Evolutionary conservation across 2,329 filamentous ascomycete species (phyloP), one percentile per base, ranked within the genome.

Genomic region (Aaosphaeria arxii): DNA sequence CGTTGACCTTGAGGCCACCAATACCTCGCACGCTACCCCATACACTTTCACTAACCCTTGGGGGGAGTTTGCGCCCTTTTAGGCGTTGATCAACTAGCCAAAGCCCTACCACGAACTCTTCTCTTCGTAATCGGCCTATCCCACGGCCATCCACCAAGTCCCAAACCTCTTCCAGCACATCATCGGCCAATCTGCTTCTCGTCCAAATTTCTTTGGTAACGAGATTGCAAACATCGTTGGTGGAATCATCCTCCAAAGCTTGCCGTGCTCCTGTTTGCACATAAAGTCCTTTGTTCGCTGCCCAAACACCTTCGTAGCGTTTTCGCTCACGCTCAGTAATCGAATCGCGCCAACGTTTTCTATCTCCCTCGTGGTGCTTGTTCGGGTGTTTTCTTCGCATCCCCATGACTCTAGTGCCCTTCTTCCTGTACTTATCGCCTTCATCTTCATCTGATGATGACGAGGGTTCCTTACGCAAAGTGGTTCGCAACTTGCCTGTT

Each of bases 281-380:
- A 42, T 67, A 57, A 0, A 83, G 49, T 0, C 88, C 88, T 43
- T 84, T 82, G 59, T 94, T 94, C 39, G 87, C 89, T 1, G 89
- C 89, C 88, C 88, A 94, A 1, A 94, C 81, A 2, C 87, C 89
- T 67, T 92, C 89, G 67, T 94, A 94, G 1, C 89, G 79, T 61
- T 87, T 88, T n/a, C 87, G 77, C 62, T 94, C 88, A 5, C 82
- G 76, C 42, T 82, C 79, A 0, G 86, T 88, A 39, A 94, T 81
- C 51, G 83, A 78, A 56, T 91, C 88, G 39, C 87, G 81, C 89
- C 89, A 94, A 5, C 87, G 81, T 60, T 83, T 85, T 13, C 88
- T 80, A 4, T 86, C 80, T 0, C 86, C 88, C 64, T 92, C 88
- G 58, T 89, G 84, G 60, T 94, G 88, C 57, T 83, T 83, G 60